Base-by-base conservation (phyloP, 306 rosid species). In the Ceratonia siliqua region DNA sequence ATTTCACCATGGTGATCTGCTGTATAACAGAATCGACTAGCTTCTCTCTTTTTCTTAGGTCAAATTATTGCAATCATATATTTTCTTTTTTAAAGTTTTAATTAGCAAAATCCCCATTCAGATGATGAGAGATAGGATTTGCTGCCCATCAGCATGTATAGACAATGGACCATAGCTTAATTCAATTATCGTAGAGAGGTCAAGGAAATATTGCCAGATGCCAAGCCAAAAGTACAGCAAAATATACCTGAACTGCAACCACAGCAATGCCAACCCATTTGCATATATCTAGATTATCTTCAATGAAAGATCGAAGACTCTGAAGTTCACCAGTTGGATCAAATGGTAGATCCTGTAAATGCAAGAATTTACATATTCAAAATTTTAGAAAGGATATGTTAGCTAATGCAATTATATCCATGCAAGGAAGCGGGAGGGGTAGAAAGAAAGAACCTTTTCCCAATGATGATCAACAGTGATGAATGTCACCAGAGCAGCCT, bases 261-360 rank as follows among this genome's bases (percentile, higher is more conserved):
- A 92, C 96, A 41, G 66, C 6, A 42, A 92, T 68, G 62, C 98
- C 98, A 42, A 85, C 84, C 98, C 99, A 95, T 82, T 71, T 79
- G 80, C 91, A 95, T 66, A 90, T 70, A 62, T 90, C 96, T 50
- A 41, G 70, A 74, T 95, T 92, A 20, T 87, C 89, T 79, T 85
- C 82, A 73, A 95, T 79, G 84, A 90, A 95, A 41, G 84, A 63
- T 68, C 78, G 82, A 71, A 95, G 85, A 80, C 75, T 80, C 3
- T 87, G 86, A 61, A 94, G 86, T 77, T 89, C 85, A 41, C 98
- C 98, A 4, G 98, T 95, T 8, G 98, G 91, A 82, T 95, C 96
- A 15, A 77, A 24, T 27, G 99, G 99, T 81, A 95, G 63, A 85
- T 92, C 97, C 99, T 95, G 80, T 75, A 69, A 52, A 80, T 69